Percentiles rank a stretch among this genome's conserved stretches.
phyloP scores from a whole-genome alignment of 1,284 basidiomycete genomes.

The Cryptococcus sp. region DNA sequence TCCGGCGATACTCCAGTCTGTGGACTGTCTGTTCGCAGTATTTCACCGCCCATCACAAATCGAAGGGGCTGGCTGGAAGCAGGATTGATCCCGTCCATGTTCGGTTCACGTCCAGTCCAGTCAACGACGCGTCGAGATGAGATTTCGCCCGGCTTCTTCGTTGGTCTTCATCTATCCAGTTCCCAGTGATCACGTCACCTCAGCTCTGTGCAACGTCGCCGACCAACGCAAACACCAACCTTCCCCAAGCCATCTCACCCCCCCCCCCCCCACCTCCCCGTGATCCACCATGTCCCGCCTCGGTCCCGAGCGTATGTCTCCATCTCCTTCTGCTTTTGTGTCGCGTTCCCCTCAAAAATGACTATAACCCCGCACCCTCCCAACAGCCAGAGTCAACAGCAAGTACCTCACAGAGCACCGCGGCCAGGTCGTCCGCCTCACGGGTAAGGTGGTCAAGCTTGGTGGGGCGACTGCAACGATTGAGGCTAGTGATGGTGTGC shows the following conservation, averaged over 20 bases:
- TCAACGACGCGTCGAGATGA: too few species aligned
- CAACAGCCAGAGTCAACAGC: conserved; percentile 44
- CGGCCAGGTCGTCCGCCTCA: conserved; percentile 62
- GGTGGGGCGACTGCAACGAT: conserved; percentile 61
- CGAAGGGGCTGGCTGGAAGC: too few species aligned
- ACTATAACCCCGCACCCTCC: background rate
- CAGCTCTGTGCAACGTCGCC: too few species aligned
- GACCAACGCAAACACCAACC: background rate
- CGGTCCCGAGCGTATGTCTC: conserved; percentile 40
- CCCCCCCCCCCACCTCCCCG: conserved; percentile 5
- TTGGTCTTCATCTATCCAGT: background rate
- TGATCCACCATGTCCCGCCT: conserved; percentile 35
- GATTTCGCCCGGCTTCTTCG: background rate
- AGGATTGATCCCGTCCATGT: too few species aligned
- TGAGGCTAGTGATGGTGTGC: conserved; percentile 66
- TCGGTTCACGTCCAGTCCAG: too few species aligned
- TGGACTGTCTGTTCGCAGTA: too few species aligned
- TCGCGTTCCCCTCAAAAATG: background rate
- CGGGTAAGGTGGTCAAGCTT: conserved; percentile 64
- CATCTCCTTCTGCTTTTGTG: background rate
- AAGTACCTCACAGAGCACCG: conserved; percentile 32
- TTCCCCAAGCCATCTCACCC: conserved; percentile 7
- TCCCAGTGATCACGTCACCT: too few species aligned
- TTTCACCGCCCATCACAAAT: too few species aligned
- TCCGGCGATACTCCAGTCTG: too few species aligned